These are phyloP conservation scores for Fraxinus anomala DNA, from an alignment of 257 asterid species.

Conservation along the genomic window DNA sequence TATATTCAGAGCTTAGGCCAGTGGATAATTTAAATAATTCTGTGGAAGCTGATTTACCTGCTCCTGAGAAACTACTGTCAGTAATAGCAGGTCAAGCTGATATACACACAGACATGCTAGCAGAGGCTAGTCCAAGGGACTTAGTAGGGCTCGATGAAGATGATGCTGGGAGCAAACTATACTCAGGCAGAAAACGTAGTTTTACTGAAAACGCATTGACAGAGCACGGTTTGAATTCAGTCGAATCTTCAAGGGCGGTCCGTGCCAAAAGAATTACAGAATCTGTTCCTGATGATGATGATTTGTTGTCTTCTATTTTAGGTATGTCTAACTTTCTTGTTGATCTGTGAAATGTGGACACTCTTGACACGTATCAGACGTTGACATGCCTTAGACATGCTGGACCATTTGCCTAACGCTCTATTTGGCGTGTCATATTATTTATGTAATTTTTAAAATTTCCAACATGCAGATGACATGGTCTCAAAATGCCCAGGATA, in stretches of 20 bases:
- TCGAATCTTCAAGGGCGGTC: slow-evolving; percentile 75
- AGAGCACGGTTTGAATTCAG: slow-evolving; percentile 82
- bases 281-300: slow-evolving; percentile 86
- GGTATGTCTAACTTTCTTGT: slow-evolving; percentile 45
- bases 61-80: slow-evolving; percentile 72
- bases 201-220: slow-evolving; percentile 87
- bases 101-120: slow-evolving; percentile 43
- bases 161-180: slow-evolving; percentile 68
- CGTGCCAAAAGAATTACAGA: slow-evolving; percentile 62
- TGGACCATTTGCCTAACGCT: not conserved
- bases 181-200: slow-evolving; percentile 82
- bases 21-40: slow-evolving; percentile 36
- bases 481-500: not conserved
- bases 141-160: slow-evolving; percentile 49
- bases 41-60: slow-evolving; percentile 51
- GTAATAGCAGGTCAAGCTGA: slow-evolving; percentile 51
- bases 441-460: not conserved
- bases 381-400: not conserved
- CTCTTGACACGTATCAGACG: not conserved
- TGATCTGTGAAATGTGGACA: not conserved
- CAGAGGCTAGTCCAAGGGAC: slow-evolving; percentile 56
- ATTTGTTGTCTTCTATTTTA: slow-evolving; percentile 86
- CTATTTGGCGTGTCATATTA: not conserved
- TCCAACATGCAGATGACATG: not conserved
- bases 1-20: slow-evolving; percentile 31